Conservation (phyloP, 1,139 yeast species). For the Candida pseudoviswanathii region DNA sequence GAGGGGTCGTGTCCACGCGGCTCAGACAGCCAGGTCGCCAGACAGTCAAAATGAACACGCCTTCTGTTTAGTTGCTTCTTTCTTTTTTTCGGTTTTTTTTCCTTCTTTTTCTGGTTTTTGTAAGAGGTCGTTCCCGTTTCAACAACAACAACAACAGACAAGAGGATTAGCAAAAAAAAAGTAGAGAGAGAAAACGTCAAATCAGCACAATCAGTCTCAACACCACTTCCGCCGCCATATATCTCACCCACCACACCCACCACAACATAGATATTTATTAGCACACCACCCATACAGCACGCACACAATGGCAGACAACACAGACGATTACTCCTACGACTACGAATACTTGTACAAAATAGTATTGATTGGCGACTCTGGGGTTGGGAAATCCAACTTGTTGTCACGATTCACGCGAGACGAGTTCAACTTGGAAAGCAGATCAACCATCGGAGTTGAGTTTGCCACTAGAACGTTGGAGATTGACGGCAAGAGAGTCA, state of each 20-base stretch:
- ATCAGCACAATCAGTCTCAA: not conserved
- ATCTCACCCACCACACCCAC: not conserved
- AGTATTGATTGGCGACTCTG: slow-evolving; percentile 95
- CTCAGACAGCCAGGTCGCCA: too few relatives aligned
- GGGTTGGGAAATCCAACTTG: slow-evolving; percentile 95
- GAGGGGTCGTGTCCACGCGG: not conserved
- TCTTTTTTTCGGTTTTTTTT: not conserved
- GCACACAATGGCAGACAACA: slow-evolving; percentile 42
- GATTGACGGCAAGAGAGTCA: slow-evolving; percentile 92
- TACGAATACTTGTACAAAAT: slow-evolving; percentile 95
- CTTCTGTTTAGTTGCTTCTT: not conserved
- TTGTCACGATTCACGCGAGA: slow-evolving; percentile 92
- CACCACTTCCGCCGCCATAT: not conserved
- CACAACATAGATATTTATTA: not conserved
- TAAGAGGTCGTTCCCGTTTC: not conserved
- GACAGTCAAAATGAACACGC: not conserved
- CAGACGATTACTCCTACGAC: slow-evolving; percentile 84
- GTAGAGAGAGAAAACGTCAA: not conserved
- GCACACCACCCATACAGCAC: not conserved
- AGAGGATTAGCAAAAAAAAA: not conserved
- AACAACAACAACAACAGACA: not conserved
- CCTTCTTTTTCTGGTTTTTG: not conserved
- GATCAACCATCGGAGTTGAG: slow-evolving; percentile 96
- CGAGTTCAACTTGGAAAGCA: slow-evolving; percentile 91
- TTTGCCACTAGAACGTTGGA: slow-evolving; percentile 96